Base-by-base conservation (phyloP, 495 filamentous ascomycete genomes). In the Penicillium cosmopolitanum region DNA sequence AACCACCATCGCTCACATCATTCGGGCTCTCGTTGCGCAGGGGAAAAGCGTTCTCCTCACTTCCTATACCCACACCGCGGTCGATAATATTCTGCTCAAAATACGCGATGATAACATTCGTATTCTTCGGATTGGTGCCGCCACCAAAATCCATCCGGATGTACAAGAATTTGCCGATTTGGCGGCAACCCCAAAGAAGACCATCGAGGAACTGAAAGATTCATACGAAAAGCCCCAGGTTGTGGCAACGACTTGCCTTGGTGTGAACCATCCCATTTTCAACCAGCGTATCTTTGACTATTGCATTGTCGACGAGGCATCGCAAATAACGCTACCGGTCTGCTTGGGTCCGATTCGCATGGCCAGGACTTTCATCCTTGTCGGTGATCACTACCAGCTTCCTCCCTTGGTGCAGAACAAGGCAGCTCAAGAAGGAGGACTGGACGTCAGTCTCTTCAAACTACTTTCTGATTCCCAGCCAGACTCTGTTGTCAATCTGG, bases 301-400 rank as follows among this genome's bases (percentile, higher is more conserved):
- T 70, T 98, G 95, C 64, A 97, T 98, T 61, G 92, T 98, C 2
- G 95, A 98, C 65, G 95, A 98, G 73, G 95, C 95, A 0, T 97
- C 93, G 8, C 95, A 98, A 68, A 97, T 98, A 73, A 98, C 95
- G 3, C 80, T 98, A 21, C 95, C 95, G 0, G 91, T 96, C 16
- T 97, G 95, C 62, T 73, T 98, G 3, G 95, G 95, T 0, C 95
- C 95, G 0, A 95, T 98, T 61, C 86, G 93, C 25, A 91, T 96
- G 84, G 92, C 95, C 15, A 85, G 84, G n/a, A 96, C 86, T 1
- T 98, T 98, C 67, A 88, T 98, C 48, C 84, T 98, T 1, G 95
- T 98, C 5, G 95, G 95, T 33, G 95, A 98, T 71, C 95, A 98
- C 72, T 92, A 92, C 67, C 95, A 98, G 69, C 81, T 98, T 10